A percentile compares a stretch with the other conserved stretches of the same genome.
These are phyloP conservation scores for Xylariales sp. DNA, from an alignment of 2,329 filamentous ascomycete genomes.

Conservation along the genomic window DNA sequence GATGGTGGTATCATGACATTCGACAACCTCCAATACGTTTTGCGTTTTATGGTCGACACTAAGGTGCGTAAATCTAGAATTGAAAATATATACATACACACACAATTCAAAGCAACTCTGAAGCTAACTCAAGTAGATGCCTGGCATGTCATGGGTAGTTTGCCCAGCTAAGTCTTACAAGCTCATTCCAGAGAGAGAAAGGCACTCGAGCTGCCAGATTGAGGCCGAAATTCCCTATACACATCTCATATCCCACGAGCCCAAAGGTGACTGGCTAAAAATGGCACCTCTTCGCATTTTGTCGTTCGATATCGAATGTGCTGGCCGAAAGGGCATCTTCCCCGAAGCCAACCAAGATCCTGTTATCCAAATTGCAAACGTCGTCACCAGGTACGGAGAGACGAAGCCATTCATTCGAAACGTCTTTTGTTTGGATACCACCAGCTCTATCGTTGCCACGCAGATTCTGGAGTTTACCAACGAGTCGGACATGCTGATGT, in stretches of 20 bases:
- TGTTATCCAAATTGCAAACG: conserved; percentile 96
- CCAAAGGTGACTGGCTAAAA: conserved; percentile 94
- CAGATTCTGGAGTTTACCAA: conserved; percentile 79
- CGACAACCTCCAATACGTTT: conserved; percentile 91
- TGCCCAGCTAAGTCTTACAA: conserved; percentile 70
- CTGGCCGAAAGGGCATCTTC: conserved; percentile 94
- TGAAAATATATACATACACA: no score
- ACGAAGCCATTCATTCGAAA: conserved; percentile 94
- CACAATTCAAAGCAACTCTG: no score
- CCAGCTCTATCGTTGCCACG: conserved; percentile 90
- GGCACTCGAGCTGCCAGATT: conserved; percentile 93
- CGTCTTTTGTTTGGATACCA: conserved; percentile 91
- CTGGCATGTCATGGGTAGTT: conserved; percentile 98
- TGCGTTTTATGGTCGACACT: conserved; percentile 97
- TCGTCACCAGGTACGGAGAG: conserved; percentile 92
- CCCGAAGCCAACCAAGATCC: conserved; percentile 88
- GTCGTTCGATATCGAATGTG: conserved; percentile 98
- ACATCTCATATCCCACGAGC: conserved; percentile 80
- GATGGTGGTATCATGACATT: conserved; percentile 79
- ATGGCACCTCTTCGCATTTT: conserved; percentile 91
- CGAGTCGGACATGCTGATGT: conserved; percentile 86
- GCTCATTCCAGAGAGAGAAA: conserved; percentile 59
- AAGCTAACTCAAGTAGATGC: conserved; percentile 50
- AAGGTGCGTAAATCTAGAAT: no score
- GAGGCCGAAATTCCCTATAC: conserved; percentile 81